Conservation (phyloP, 108 stramenopile species). For the Cylindrotheca closterium region DNA sequence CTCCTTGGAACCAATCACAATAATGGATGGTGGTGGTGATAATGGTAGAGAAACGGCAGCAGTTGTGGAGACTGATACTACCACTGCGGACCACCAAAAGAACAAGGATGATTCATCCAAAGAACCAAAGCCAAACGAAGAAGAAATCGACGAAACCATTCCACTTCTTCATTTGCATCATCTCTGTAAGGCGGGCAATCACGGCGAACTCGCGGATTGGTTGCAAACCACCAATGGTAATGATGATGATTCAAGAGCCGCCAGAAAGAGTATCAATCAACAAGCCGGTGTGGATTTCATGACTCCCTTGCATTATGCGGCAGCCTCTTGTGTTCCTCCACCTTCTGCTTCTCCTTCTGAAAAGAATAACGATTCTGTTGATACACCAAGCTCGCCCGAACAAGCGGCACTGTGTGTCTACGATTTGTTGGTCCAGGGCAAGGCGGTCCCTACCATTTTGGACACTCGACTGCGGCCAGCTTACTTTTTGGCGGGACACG, state of each 20-base stretch:
- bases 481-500: constrained; percentile 67
- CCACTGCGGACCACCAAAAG: no score
- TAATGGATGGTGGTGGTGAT: not conserved
- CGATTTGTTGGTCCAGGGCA: constrained; percentile 58
- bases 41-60: not conserved
- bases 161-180: not conserved
- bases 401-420: constrained; percentile 36
- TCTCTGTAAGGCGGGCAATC: not conserved
- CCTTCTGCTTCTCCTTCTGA: no score
- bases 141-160: not conserved
- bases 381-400: no score
- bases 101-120: not conserved
- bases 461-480: constrained; percentile 67
- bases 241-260: not conserved
- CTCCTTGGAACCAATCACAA: not conserved
- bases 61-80: not conserved
- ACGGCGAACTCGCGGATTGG: not conserved
- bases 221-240: not conserved
- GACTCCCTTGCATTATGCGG: constrained; percentile 70
- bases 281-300: constrained; percentile 46
- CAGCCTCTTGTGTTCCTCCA: constrained; percentile 23
- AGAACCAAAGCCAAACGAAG: not conserved
- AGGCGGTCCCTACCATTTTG: constrained; percentile 68
- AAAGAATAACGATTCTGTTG: no score
- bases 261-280: no score